A percentile compares a stretch with the other conserved stretches of the same genome.
phyloP scores from a whole-genome alignment of 2,329 filamentous ascomycete species.

The Cladosporium phlei region DNA sequence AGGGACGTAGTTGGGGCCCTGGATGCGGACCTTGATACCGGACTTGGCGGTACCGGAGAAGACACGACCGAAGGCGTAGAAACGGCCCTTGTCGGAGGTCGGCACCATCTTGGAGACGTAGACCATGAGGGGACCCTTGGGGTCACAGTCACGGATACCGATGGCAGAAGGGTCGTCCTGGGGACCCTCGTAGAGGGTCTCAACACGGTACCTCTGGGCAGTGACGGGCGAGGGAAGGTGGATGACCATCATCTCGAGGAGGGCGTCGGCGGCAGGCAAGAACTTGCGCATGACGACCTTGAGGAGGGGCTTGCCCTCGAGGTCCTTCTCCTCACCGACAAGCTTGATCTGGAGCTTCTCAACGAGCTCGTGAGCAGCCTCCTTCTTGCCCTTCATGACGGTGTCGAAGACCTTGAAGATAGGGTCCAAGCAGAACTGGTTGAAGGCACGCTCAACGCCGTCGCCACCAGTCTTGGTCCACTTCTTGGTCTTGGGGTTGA shows the following conservation, averaged over 20 bases:
- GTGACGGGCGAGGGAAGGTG: slow-evolving; percentile 94
- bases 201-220: slow-evolving; percentile 94
- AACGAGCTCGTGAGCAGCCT: slow-evolving; percentile 76
- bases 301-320: slow-evolving; percentile 95
- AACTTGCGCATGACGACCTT: slow-evolving; percentile 99
- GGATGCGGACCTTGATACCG: slow-evolving; percentile 99
- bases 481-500: slow-evolving; percentile 99
- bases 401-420: slow-evolving; percentile 98
- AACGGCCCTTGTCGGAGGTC: slow-evolving; percentile 98
- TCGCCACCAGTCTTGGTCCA: slow-evolving; percentile 91
- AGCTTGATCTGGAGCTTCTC: slow-evolving; percentile 97
- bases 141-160: slow-evolving; percentile 96
- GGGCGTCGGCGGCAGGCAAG: slow-evolving; percentile 94
- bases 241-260: slow-evolving; percentile 99
- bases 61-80: slow-evolving; percentile 99
- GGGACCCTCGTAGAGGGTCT: slow-evolving; percentile 98
- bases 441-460: slow-evolving; percentile 95
- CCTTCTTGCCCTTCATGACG: slow-evolving; percentile 99
- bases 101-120: slow-evolving; percentile 99
- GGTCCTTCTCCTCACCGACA: slow-evolving; percentile 74
- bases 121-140: slow-evolving; percentile 97
- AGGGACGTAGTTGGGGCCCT: slow-evolving; percentile 97
- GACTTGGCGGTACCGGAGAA: slow-evolving; percentile 97
- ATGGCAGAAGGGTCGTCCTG: slow-evolving; percentile 86
- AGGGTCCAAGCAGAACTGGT: slow-evolving; percentile 98